A percentile compares a stretch with the other conserved stretches of the same genome.
Evolutionary conservation across 2,329 filamentous ascomycete species (phyloP).

Genomic region (Anthostomella pinea): DNA sequence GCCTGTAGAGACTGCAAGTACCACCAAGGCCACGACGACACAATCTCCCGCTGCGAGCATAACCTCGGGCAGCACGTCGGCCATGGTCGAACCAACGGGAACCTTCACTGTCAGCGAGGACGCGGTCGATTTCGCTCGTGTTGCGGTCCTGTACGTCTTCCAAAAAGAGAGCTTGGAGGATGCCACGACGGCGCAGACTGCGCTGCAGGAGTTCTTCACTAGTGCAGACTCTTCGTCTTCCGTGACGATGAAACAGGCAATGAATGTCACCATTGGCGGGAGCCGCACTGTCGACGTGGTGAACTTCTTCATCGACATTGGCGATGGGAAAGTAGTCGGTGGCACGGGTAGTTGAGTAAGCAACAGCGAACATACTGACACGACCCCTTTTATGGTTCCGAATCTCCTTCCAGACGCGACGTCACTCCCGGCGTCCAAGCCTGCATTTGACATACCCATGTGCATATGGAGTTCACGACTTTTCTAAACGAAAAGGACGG

Average conservation of each 20-base stretch:
- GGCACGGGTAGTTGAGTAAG: conserved; percentile 14
- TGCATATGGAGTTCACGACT: conserved; percentile 2
- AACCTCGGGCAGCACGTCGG: conserved; percentile 12
- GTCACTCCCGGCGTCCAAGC: too few relatives aligned
- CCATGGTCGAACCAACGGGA: conserved; percentile 28
- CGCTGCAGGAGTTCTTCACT: conserved; percentile 55
- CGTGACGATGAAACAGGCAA: conserved; percentile 35
- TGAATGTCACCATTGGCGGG: conserved; percentile 41
- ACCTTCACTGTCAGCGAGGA: conserved; percentile 52
- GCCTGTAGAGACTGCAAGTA: conserved; percentile 18
- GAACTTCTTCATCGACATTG: conserved; percentile 41
- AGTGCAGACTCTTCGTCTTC: conserved; percentile 32
- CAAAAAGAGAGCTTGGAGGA: conserved; percentile 50
- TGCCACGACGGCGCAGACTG: conserved; percentile 53
- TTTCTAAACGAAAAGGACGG: conserved; percentile 1
- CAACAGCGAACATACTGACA: too few relatives aligned
- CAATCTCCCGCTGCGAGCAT: conserved; percentile 17
- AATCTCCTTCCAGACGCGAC: background rate
- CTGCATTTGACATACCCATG: conserved; percentile 1
- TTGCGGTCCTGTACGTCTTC: conserved; percentile 60
- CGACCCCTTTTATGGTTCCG: background rate
- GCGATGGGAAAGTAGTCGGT: conserved; percentile 22
- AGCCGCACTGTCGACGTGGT: conserved; percentile 51
- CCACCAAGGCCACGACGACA: conserved; percentile 17
- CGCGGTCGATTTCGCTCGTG: conserved; percentile 61